Conservation (phyloP, 305 asterid species). For the Fraxinus floribunda region DNA sequence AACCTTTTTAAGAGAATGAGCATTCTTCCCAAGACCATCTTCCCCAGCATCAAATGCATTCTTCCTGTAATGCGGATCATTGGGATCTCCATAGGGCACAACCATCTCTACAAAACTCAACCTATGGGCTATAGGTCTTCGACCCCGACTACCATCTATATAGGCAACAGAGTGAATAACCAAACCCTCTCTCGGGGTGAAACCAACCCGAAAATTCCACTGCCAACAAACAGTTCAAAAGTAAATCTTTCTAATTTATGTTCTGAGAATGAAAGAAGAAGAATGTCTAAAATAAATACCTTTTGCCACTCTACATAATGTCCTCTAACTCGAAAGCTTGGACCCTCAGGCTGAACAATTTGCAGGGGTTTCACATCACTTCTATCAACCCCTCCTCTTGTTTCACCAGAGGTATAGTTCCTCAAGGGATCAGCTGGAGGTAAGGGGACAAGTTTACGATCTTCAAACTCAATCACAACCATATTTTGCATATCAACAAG, state of each 20-base stretch:
- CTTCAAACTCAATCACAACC: slow-evolving; percentile 90
- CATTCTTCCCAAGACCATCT: slow-evolving; percentile 95
- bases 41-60: slow-evolving; percentile 99
- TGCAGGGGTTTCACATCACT: slow-evolving; percentile 92
- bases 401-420: slow-evolving; percentile 87
- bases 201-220: slow-evolving; percentile 97
- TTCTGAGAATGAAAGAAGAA: background rate
- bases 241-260: background rate
- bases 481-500: slow-evolving; percentile 94
- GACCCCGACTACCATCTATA: slow-evolving; percentile 91
- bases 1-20: slow-evolving; percentile 96
- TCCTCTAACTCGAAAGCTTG: slow-evolving; percentile 86
- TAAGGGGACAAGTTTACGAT: slow-evolving; percentile 89
- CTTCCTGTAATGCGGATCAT: slow-evolving; percentile 95
- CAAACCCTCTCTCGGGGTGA: slow-evolving; percentile 95
- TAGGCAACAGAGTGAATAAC: slow-evolving; percentile 95
- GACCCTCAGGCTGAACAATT: slow-evolving; percentile 92
- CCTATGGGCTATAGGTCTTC: slow-evolving; percentile 93
- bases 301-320: slow-evolving; percentile 95
- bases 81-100: slow-evolving; percentile 98
- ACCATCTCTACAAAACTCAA: slow-evolving; percentile 98
- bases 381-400: slow-evolving; percentile 95
- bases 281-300: slow-evolving; percentile 39
- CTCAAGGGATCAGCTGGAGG: slow-evolving; percentile 96
- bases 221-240: slow-evolving; percentile 41